A percentile compares a stretch with the other conserved stretches of the same genome.
Conservation (phyloP, 352 stramenopile species). For the Globisporangium canariense region DNA sequence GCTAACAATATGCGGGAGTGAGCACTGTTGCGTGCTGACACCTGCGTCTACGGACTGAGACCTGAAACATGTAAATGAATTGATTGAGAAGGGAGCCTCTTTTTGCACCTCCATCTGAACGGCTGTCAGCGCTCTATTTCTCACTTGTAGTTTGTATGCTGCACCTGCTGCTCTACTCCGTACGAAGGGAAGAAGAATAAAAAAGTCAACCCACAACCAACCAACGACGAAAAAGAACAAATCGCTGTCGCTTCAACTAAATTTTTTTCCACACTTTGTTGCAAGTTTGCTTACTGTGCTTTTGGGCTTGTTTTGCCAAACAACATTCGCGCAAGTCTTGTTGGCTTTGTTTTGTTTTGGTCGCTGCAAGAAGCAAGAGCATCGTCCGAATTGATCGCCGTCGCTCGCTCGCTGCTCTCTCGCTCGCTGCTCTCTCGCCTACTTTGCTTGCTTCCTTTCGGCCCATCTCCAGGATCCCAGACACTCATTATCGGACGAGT, state of each 20-base stretch:
- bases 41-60: conserved; percentile 4
- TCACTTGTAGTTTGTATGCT: conserved; percentile 1
- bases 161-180: conserved; percentile 8
- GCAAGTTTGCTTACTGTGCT: not conserved
- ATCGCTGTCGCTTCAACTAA: conserved; percentile 1
- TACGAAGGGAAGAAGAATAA: not conserved
- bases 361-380: not conserved
- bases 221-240: conserved; percentile 6
- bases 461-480: conserved; percentile 9
- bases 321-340: not conserved
- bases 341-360: not conserved
- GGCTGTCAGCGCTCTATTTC: not conserved
- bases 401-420: too few species aligned
- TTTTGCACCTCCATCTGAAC: not conserved
- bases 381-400: conserved; percentile 4
- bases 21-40: not conserved
- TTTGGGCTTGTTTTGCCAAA: not conserved
- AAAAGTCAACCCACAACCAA: not conserved
- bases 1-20: too few species aligned
- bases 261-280: not conserved
- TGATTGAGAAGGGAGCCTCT: not conserved
- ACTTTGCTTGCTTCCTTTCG: not conserved
- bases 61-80: conserved; percentile 18
- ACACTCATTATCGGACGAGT: conserved; percentile 5
- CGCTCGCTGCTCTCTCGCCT: not conserved